Evolutionary conservation across 257 asterid species (phyloP).

Genomic region (Leptodermis oblonga): DNA sequence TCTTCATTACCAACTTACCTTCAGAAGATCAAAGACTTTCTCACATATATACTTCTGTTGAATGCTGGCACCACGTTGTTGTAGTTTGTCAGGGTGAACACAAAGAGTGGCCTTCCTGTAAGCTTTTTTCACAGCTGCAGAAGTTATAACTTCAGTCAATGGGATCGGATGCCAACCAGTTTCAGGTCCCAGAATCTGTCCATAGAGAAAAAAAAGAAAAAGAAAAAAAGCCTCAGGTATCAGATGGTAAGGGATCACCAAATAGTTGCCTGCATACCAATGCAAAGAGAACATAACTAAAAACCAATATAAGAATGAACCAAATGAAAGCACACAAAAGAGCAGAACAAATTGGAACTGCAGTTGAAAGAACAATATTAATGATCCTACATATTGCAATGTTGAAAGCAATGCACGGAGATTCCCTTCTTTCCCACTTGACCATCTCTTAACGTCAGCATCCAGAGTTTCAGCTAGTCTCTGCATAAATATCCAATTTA

Average conservation of each 20-base stretch:
- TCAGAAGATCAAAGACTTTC: conserved; percentile 93
- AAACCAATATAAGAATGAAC: background rate
- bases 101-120: conserved; percentile 93
- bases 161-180: conserved; percentile 96
- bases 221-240: background rate
- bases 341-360: background rate
- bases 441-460: conserved; percentile 93
- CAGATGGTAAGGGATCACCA: background rate
- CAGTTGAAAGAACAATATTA: conserved; percentile 4
- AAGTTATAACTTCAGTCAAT: conserved; percentile 74
- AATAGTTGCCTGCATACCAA: background rate
- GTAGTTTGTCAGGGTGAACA: conserved; percentile 96
- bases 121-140: conserved; percentile 81
- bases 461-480: conserved; percentile 77
- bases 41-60: conserved; percentile 90
- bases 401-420: conserved; percentile 96
- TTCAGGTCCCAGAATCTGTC: conserved; percentile 89
- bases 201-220: conserved; percentile 6
- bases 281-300: background rate
- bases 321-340: background rate
- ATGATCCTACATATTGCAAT: conserved; percentile 70
- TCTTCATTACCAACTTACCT: conserved; percentile 45
- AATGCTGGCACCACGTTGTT: conserved; percentile 88
- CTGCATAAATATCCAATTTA: conserved; percentile 44
- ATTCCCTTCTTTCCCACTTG: conserved; percentile 86